Evolutionary conservation across 2,329 filamentous ascomycete species (phyloP), one percentile per base, ranked within the genome.

Genomic region (Simplicillium aogashimaense): DNA sequence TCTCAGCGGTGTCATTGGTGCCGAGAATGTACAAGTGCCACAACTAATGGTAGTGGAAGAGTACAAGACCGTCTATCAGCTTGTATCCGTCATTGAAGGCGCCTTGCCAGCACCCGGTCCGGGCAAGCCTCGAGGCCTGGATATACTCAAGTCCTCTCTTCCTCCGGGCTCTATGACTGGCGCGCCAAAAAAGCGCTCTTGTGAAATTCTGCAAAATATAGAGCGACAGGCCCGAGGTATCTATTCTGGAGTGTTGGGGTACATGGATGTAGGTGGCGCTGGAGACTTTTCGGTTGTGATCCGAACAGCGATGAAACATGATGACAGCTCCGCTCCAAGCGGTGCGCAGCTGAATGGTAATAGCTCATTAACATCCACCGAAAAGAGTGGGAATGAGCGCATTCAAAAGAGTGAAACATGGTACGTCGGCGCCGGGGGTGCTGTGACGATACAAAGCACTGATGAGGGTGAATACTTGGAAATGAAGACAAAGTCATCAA

Each of bases 121-220:
- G 3, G 29, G 15, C 15, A 13, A 25, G 30, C 40, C 15, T 32
- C 37, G 78, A 47, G 81, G 76, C 5, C 63, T 81, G 29, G 71
- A 78, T 35, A 74, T 81, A 8, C 66, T 86, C 2, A 68, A 73
- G 12, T 59, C 69, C 15, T 78, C 72, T 16, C 64, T 86, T 2
- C 82, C 83, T 0, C 79, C 82, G 0, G 83, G 83, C 2, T 80
- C 74, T 35, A 87, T 86, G 83, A 87, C 82, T 1, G 83, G 83
- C 13, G 82, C 82, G 0, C 83, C 82, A 0, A 87, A 86, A 59
- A 80, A 82, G 52, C 69, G 82, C 7, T 81, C 75, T 12, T 85
- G 81, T 54, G 73, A 83, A 58, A 67, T 86, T 20, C 65, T 86
- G 9, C 62, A 69, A 36, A 58, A 65, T 1, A 69, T 84, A 33